Conservation (phyloP, 2,329 filamentous ascomycete genomes). For the Stagonosporopsis vannaccii region DNA sequence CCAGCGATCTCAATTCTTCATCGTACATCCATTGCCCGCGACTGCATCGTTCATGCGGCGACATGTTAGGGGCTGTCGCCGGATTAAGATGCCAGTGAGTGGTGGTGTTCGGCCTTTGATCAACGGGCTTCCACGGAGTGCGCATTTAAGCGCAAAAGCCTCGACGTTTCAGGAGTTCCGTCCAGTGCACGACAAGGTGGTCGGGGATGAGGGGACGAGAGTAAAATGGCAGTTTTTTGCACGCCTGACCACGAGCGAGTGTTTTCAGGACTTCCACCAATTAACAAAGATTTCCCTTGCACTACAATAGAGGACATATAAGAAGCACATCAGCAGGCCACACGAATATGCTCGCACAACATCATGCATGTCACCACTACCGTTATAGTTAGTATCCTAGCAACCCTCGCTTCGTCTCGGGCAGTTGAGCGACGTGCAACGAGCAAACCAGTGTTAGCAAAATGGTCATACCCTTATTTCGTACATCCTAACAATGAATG, state of each 20-base stretch:
- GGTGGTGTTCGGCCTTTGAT: neutral
- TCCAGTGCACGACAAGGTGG: neutral
- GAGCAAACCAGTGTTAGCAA: slow-evolving; percentile 9
- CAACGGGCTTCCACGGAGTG: neutral
- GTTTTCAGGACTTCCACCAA: slow-evolving; percentile 6
- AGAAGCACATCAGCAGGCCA: neutral
- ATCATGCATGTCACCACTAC: neutral
- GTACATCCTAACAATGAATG: neutral
- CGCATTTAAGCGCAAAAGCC: neutral
- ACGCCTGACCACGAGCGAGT: neutral
- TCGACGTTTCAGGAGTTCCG: neutral
- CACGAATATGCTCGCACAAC: neutral
- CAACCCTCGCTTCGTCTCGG: neutral
- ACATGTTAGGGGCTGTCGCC: too few relatives aligned
- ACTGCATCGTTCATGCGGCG: too few relatives aligned
- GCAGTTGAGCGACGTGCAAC: neutral
- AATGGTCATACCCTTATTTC: too few relatives aligned
- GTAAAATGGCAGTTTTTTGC: neutral
- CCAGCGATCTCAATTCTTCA: too few relatives aligned
- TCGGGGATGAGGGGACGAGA: neutral
- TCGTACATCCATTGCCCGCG: too few relatives aligned
- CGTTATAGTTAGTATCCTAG: neutral
- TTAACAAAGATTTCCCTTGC: neutral
- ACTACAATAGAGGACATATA: neutral
- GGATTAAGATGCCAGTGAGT: neutral